Conservation (phyloP, 2,329 filamentous ascomycete species). For the Talaromyces sp. region DNA sequence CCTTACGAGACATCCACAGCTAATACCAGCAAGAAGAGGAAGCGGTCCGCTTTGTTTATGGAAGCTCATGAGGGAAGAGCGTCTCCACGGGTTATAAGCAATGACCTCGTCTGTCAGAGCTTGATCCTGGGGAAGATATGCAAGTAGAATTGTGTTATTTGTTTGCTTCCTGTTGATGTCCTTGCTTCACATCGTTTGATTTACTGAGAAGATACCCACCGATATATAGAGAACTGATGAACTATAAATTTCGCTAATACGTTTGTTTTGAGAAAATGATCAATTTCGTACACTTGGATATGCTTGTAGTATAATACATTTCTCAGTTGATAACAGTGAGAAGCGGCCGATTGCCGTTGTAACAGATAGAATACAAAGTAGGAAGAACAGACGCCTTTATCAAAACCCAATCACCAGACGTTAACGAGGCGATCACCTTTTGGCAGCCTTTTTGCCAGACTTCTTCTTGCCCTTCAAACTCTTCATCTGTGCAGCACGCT, state of each 20-base stretch:
- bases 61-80: slow-evolving; percentile 21
- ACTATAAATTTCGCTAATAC: not conserved
- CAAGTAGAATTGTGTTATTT: slow-evolving; percentile 45
- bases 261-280: not conserved
- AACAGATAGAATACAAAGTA: slow-evolving; percentile 14
- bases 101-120: slow-evolving; percentile 89
- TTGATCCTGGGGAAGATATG: slow-evolving; percentile 79
- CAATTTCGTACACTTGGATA: not conserved
- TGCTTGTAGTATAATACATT: not conserved
- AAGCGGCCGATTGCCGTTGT: not conserved
- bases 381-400: slow-evolving; percentile 6
- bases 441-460: slow-evolving; percentile 32
- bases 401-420: not conserved
- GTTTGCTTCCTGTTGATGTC: not conserved
- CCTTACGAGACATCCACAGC: not conserved
- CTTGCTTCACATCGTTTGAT: not conserved
- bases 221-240: not conserved
- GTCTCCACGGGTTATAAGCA: slow-evolving; percentile 65
- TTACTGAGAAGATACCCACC: slow-evolving; percentile 6
- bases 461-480: slow-evolving; percentile 49
- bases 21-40: slow-evolving; percentile 37
- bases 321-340: not conserved
- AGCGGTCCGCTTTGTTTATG: slow-evolving; percentile 36
- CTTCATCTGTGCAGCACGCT: slow-evolving; percentile 53
- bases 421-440: slow-evolving; percentile 21